Conservation (phyloP, 441 rosid genomes). For the Adansonia grandidieri region DNA sequence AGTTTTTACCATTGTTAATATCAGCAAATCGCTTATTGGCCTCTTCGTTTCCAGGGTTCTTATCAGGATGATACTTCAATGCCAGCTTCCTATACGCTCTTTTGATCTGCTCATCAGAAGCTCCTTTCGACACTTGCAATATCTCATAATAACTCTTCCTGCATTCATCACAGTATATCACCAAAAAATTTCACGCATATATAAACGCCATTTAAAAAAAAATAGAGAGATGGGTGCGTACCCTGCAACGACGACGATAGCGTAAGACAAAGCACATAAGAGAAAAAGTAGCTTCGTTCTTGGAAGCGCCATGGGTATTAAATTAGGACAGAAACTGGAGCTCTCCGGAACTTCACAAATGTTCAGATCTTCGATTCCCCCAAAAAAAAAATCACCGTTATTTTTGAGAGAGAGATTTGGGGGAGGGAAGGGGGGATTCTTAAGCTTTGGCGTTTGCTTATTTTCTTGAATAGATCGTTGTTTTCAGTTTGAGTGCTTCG, state of each 20-base stretch:
- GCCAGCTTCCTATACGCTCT: slow-evolving; percentile 95
- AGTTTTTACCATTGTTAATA: slow-evolving; percentile 82
- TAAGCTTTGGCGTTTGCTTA: neutral
- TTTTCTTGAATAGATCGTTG: neutral
- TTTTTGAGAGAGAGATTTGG: neutral
- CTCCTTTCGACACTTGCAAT: slow-evolving; percentile 83
- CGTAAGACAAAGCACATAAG: slow-evolving; percentile 54
- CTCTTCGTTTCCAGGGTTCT: slow-evolving; percentile 94
- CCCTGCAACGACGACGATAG: slow-evolving; percentile 58
- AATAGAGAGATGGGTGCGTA: slow-evolving; percentile 29
- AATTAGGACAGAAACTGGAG: slow-evolving; percentile 20
- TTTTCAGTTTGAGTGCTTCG: neutral
- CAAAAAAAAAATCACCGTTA: neutral
- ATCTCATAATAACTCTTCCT: slow-evolving; percentile 73
- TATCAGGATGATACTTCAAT: slow-evolving; percentile 94
- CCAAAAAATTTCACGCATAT: slow-evolving; percentile 8
- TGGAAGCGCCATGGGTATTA: slow-evolving; percentile 51
- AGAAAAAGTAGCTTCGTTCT: slow-evolving; percentile 48
- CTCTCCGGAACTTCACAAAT: slow-evolving; percentile 23
- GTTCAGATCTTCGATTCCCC: neutral
- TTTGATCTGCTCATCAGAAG: slow-evolving; percentile 98
- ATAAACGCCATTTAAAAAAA: neutral
- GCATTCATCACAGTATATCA: slow-evolving; percentile 28
- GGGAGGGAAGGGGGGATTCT: neutral
- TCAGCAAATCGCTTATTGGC: slow-evolving; percentile 88